Evolutionary conservation across 192 early-diverging fungal genomes (phyloP), one percentile per base, ranked within the genome.

Genomic region (Coemansia sp.): DNA sequence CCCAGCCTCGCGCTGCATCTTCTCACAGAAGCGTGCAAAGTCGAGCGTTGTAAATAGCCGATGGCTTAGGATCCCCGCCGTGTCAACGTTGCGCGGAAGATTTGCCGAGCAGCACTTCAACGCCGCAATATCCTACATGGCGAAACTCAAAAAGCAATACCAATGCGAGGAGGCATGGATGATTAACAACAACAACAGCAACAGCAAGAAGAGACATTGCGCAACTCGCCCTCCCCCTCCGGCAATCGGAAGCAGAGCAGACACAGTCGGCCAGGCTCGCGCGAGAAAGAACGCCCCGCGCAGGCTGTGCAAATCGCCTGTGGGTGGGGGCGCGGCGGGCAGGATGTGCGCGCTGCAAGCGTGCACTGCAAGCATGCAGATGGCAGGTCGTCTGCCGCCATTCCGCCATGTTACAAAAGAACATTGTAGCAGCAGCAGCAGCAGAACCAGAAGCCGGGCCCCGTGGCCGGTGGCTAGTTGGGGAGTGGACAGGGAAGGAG

Each of bases 101-200:
- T 51, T 51, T 19, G 21, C 40, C 10, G 35, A 20, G 55, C 70
- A 74, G 54, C 70, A 74, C 43, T 54, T 57, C 13, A 74, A 46
- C 30, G 58, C 34, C 1, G 70, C 70, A 18, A 56, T 35, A 38
- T 74, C 70, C 70, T 74, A 74, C 41, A 61, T 9, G 14, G 14
- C 18, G 1, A 1, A 8, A 4, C 14, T 36, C 14, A 4, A 8
- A 5, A n/a, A 18, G 4, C 13, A 16, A n/a, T 8, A n/a, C n/a
- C n/a, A n/a, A n/a, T 36, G 13, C 7, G 33, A 35, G 17, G 5
- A 4, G 17, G 33, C 11, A 35, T 32, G 33, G 2, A 35, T 35
- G 3, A 2, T 3, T 35, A 14, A 7, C 13, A 35, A 7, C 13
- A 32, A 7, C 30, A 7, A 26, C 12, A 30, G 19, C 5, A 44